phyloP scores from a whole-genome alignment of 257 asterid species.

The Penstemon davidsonii region DNA sequence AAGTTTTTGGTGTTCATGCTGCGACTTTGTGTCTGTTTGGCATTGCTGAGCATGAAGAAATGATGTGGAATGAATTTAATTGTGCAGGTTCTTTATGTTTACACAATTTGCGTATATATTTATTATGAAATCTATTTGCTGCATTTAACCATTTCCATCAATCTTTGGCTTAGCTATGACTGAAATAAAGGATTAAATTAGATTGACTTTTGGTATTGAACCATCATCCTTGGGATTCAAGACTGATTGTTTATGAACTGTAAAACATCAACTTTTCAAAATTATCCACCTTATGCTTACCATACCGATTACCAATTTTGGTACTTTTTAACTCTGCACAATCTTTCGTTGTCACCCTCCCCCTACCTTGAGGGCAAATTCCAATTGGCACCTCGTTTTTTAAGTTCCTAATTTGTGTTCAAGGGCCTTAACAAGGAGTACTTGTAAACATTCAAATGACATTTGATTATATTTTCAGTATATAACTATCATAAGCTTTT shows the following conservation, averaged over 20 bases:
- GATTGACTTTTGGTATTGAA: not conserved
- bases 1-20: slow-evolving; percentile 73
- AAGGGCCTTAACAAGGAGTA: no score
- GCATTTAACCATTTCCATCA: not conserved
- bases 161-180: slow-evolving; percentile 10
- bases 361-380: not conserved
- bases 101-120: not conserved
- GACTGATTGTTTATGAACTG: not conserved
- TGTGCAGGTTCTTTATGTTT: slow-evolving; percentile 48
- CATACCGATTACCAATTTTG: no score
- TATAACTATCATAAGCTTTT: no score
- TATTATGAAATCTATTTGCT: slow-evolving; percentile 15
- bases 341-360: not conserved
- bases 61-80: slow-evolving; percentile 80
- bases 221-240: not conserved
- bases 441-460: no score
- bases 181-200: slow-evolving; percentile 3
- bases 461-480: no score
- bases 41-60: slow-evolving; percentile 82
- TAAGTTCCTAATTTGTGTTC: not conserved
- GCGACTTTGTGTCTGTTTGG: slow-evolving; percentile 87
- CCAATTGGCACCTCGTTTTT: not conserved
- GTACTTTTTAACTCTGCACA: no score
- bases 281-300: no score
- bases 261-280: no score